phyloP scores from a whole-genome alignment of 257 asterid species.

The Plantago ovata region DNA sequence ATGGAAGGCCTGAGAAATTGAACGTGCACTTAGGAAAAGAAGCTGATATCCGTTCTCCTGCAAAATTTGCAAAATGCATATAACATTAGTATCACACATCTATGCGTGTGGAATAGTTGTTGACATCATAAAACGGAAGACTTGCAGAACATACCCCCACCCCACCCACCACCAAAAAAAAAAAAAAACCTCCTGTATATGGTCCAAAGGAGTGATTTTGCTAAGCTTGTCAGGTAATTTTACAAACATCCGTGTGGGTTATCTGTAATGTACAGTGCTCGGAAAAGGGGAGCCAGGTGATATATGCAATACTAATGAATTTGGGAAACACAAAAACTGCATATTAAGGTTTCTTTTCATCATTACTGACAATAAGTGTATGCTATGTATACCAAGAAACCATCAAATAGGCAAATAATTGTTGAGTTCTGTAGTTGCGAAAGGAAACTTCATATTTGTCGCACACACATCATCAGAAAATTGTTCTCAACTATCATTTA shows the following conservation, averaged over 20 bases:
- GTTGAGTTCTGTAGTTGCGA: not conserved
- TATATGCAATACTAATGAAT: not conserved
- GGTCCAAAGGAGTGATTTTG: too few relatives aligned
- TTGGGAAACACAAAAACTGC: not conserved
- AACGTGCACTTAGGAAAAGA: slow-evolving; percentile 93
- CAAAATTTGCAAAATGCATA: slow-evolving; percentile 36
- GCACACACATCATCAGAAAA: not conserved
- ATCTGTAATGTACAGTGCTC: too few relatives aligned
- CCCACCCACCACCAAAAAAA: too few relatives aligned
- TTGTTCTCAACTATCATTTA: slow-evolving; percentile 4
- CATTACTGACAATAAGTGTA: not conserved
- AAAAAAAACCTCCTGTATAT: too few relatives aligned
- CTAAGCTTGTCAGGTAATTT: too few relatives aligned
- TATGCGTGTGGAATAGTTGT: not conserved
- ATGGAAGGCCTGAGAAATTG: slow-evolving; percentile 83
- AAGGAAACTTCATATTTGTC: not conserved
- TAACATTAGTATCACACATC: slow-evolving; percentile 7
- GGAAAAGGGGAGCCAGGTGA: too few relatives aligned
- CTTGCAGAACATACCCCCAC: too few relatives aligned
- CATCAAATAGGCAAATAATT: not conserved
- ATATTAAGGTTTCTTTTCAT: not conserved
- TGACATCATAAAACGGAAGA: not conserved
- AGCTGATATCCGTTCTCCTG: slow-evolving; percentile 97
- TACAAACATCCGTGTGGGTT: too few relatives aligned
- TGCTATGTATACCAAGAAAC: not conserved